phyloP scores from a whole-genome alignment of 1,284 basidiomycete species.

The Melampsora larici-populina region DNA sequence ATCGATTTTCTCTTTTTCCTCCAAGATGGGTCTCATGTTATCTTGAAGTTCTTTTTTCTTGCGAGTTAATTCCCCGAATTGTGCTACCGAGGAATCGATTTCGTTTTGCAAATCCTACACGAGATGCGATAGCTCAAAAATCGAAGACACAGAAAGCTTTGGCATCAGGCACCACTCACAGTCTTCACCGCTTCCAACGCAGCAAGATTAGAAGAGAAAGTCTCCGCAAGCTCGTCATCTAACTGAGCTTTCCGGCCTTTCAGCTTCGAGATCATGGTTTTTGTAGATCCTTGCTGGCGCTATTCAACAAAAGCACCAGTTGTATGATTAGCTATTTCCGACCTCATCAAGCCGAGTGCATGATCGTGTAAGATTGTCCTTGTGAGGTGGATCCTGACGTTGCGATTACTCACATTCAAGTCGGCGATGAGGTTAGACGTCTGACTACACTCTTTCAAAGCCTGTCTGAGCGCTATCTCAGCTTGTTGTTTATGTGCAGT shows the following conservation, averaged over 20 bases:
- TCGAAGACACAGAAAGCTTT: background rate
- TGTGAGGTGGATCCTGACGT: too few relatives aligned
- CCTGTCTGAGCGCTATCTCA: background rate
- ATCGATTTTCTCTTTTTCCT: slow-evolving; percentile 15
- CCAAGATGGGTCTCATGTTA: slow-evolving; percentile 9
- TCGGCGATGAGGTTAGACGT: background rate
- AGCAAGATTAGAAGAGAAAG: slow-evolving; percentile 68
- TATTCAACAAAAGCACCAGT: background rate
- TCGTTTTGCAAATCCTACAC: slow-evolving; percentile 33
- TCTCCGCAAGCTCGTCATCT: slow-evolving; percentile 67
- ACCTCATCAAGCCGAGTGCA: background rate
- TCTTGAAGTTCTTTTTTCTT: background rate
- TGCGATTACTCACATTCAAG: background rate
- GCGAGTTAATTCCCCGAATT: slow-evolving; percentile 7
- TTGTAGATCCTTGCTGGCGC: slow-evolving; percentile 36
- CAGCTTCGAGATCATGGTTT: slow-evolving; percentile 44
- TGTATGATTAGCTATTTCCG: background rate
- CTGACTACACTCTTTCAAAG: background rate
- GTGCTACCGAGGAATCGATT: slow-evolving; percentile 4
- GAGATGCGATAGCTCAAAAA: too few relatives aligned
- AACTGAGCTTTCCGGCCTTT: slow-evolving; percentile 55
- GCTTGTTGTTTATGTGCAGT: background rate
- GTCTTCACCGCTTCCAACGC: slow-evolving; percentile 61
- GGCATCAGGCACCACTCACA: slow-evolving; percentile 19
- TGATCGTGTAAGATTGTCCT: background rate